A percentile compares a stretch with the other conserved stretches of the same genome.
Evolutionary conservation across 139 green algal genomes (phyloP).

Genomic region (Chlamydomonas applanata): DNA sequence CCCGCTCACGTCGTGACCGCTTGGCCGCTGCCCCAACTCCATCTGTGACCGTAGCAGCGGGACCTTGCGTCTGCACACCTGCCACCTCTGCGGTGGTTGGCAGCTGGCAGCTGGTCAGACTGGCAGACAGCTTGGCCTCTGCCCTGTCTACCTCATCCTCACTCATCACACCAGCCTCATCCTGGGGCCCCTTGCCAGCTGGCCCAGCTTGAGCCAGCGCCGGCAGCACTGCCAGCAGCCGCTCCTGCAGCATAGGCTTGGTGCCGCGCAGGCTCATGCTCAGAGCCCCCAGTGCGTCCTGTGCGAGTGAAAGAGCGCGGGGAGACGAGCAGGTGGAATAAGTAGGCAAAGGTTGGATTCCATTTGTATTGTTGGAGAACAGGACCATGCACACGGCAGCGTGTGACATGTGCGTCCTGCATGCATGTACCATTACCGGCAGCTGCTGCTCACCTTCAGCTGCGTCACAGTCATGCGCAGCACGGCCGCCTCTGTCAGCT

Average conservation of each 20-base stretch:
- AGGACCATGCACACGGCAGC: too few relatives aligned
- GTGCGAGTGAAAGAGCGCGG: too few relatives aligned
- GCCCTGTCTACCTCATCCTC: not conserved
- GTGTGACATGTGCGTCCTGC: too few relatives aligned
- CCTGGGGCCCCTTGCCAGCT: too few relatives aligned
- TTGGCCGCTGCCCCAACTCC: too few relatives aligned
- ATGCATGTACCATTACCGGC: too few relatives aligned
- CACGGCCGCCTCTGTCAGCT: not conserved
- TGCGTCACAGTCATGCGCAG: slow-evolving; percentile 40
- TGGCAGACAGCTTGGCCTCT: not conserved
- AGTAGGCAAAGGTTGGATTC: too few relatives aligned
- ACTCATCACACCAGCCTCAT: not conserved
- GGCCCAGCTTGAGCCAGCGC: too few relatives aligned
- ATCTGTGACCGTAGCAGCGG: too few relatives aligned
- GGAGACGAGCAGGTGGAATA: too few relatives aligned
- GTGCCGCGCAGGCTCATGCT: slow-evolving; percentile 24
- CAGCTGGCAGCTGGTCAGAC: not conserved
- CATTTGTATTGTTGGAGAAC: too few relatives aligned
- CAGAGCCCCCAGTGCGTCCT: slow-evolving; percentile 22
- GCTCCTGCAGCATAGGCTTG: slow-evolving; percentile 35
- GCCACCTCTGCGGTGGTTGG: not conserved
- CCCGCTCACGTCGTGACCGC: too few relatives aligned
- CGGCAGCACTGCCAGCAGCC: slow-evolving; percentile 26
- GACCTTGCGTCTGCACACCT: not conserved
- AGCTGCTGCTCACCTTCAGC: slow-evolving; percentile 22